phyloP scores from a whole-genome alignment of 176 grass and related monocot species.

The Bolboschoenus planiculmis region DNA sequence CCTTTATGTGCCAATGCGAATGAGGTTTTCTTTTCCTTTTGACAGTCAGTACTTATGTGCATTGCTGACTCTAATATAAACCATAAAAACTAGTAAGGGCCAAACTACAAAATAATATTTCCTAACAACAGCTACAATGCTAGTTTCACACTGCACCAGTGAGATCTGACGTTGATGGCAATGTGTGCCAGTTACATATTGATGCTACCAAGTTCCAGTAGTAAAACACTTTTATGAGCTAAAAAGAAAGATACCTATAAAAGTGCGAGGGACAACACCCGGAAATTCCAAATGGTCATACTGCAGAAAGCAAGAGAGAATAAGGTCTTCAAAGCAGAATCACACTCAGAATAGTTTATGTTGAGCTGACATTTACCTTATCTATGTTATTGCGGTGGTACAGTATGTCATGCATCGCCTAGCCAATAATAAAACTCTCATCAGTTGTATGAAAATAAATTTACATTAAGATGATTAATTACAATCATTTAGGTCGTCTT shows the following conservation, averaged over 20 bases:
- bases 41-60: neutral
- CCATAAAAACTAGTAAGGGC: neutral
- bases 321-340: slow-evolving; percentile 16
- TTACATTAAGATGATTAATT: neutral
- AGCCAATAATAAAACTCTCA: slow-evolving; percentile 21
- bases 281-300: slow-evolving; percentile 95
- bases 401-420: slow-evolving; percentile 98
- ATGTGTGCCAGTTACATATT: neutral
- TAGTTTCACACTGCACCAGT: neutral
- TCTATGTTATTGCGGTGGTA: slow-evolving; percentile 64
- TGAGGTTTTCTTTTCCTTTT: neutral
- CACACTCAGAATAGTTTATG: slow-evolving; percentile 1
- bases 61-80: neutral
- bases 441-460: neutral
- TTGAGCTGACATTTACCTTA: slow-evolving; percentile 38
- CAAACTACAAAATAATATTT: neutral
- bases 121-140: neutral
- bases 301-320: slow-evolving; percentile 29
- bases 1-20: neutral
- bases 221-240: neutral
- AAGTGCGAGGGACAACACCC: slow-evolving; percentile 91
- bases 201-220: neutral
- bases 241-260: slow-evolving; percentile 52
- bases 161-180: neutral
- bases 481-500: neutral